Base-by-base conservation (phyloP, 2,329 filamentous ascomycete genomes). In the Ophiocordyceps unilateralis region DNA sequence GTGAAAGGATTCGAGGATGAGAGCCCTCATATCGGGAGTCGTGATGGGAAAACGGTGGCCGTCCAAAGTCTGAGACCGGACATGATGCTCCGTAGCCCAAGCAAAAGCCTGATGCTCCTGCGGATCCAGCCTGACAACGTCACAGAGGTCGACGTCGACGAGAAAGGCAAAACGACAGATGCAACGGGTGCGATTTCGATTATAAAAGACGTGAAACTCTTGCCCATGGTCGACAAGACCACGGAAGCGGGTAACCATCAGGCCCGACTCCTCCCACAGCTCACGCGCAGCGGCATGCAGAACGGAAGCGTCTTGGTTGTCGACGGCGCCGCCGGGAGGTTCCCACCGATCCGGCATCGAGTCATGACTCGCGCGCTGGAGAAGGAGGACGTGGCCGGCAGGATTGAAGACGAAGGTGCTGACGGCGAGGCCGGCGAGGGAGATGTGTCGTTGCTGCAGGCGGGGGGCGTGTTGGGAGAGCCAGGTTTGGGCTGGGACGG, bases 241-340 rank as follows among this genome's bases (percentile, higher is more conserved):
- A 11, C 41, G 30, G 20, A 62, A 46, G 14, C 44, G 44, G 3
- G 41, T 43, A 7, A 53, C 54, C 14, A 43, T 24, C 2, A 68
- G 52, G 0, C 63, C 60, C 3, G 62, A 48, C 48, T 68, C 65
- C 48, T 69, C 66, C 50, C 51, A 56, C 4, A 69, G 53, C 51
- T 69, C 66, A 6, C 66, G 57, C 6, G 57, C 60, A 3, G 57
- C 55, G 5, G 55, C 58, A 37, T 58, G 49, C 17, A 68, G 52
- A 7, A 69, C 53, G 15, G 49, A 60, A 15, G 44, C 19, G 48
- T 68, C 65, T 0, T 51, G 51, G 3, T 45, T 30, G 42, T 68
- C 66, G 42, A 57, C 58, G 2, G 51, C 58, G 24, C 66, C 66
- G 30, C 66, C 66, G 5, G 65, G 65, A 1, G 58, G 43, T 46